Base-by-base conservation (phyloP, 208 protist genomes). In the Balamuthia mandrillaris region DNA sequence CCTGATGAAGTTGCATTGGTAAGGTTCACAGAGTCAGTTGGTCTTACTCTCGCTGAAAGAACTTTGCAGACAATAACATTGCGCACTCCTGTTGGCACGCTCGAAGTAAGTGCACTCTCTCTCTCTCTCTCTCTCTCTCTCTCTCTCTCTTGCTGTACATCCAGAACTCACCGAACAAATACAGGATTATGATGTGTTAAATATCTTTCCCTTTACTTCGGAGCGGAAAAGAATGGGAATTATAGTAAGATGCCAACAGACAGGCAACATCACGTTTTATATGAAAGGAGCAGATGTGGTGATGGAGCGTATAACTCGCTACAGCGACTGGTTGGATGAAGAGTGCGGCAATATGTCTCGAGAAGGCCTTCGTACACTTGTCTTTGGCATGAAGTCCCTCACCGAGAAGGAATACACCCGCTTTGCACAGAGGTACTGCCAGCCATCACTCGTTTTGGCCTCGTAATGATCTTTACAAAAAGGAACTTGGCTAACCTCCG, bases 181-280 rank as follows among this genome's bases (percentile, higher is more conserved):
- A 39, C 35, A 93, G 88, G 78, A 70, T 31, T 98, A 94, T 90
- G 92, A 97, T n/a, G 95, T 99, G 37, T 78, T 99, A 27, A 93
- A 98, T 70, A 89, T 96, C 49, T 99, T 99, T 79, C 98, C 98
- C 29, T 99, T 99, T 88, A 98, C 96, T 27, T 98, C 97, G 18
- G 96, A 97, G 84, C 89, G 93, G 6, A 99, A 99, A 90, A 92
- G 97, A 41, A 99, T 99, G 98, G 97, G 97, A 29, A 98, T 99
- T 78, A 93, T 99, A 7, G 84, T 99, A 3, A 10, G 70, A 9
- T 16, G 37, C 27, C 42, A 79, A 18, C 27, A 33, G 29, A 88
- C 72, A 2, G 93, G 86, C 14, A n/a, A 85, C 7, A 97, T 98
- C 77, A 89, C 88, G 2, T 96, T 98, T 54, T 97, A 95, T 86